phyloP scores from a whole-genome alignment of 1,284 basidiomycete genomes.

The Leccinum fuscescens region DNA sequence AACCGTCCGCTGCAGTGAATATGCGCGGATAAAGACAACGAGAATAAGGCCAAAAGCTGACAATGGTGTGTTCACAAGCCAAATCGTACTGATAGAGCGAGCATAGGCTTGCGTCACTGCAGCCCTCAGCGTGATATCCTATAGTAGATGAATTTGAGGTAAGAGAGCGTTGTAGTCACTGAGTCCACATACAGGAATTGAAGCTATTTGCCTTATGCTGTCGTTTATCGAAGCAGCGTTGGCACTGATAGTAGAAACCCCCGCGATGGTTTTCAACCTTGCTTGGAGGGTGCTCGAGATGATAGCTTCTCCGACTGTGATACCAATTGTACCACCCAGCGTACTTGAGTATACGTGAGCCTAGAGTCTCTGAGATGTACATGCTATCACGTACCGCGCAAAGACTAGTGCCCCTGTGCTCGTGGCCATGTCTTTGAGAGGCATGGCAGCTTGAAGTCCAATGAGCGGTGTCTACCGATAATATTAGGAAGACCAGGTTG shows the following conservation, averaged over 20 bases:
- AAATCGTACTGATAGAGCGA: slow-evolving; percentile 65
- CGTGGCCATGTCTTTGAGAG: slow-evolving; percentile 46
- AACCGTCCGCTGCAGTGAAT: slow-evolving; percentile 56
- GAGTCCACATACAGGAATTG: slow-evolving; percentile 47
- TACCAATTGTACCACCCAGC: slow-evolving; percentile 40
- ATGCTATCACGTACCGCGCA: slow-evolving; percentile 27
- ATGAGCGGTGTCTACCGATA: slow-evolving; percentile 31
- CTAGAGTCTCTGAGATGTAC: background rate
- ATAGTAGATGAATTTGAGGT: slow-evolving; percentile 1
- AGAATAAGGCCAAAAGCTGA: slow-evolving; percentile 56
- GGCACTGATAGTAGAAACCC: slow-evolving; percentile 37
- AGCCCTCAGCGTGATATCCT: slow-evolving; percentile 48
- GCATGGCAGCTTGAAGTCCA: slow-evolving; percentile 46
- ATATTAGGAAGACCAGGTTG: background rate
- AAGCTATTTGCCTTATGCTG: slow-evolving; percentile 51
- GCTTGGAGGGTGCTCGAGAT: slow-evolving; percentile 40
- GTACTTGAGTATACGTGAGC: slow-evolving; percentile 19
- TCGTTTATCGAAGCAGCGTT: slow-evolving; percentile 56
- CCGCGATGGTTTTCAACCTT: slow-evolving; percentile 49
- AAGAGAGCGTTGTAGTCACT: background rate
- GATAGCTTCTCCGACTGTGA: slow-evolving; percentile 35
- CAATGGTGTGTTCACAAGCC: slow-evolving; percentile 69
- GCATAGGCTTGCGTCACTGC: slow-evolving; percentile 70
- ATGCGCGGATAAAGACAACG: slow-evolving; percentile 55
- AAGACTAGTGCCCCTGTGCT: slow-evolving; percentile 36